These are phyloP conservation scores for Candida tammaniensis DNA, from an alignment of 805 yeast genomes.

Conservation along the genomic window DNA sequence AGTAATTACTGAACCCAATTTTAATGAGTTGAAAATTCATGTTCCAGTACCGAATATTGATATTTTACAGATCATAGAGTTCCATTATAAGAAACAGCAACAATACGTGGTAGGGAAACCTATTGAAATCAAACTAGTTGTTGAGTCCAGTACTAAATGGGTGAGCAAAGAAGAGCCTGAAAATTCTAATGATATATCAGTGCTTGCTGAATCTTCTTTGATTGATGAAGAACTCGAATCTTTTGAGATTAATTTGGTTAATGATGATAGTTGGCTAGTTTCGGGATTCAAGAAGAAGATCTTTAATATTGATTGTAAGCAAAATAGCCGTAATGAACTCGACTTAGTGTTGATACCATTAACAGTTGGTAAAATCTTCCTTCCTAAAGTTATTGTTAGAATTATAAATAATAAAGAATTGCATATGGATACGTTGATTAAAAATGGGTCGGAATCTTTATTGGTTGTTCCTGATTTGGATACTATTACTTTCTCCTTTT, in stretches of 20 bases:
- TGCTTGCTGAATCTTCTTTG: conserved; percentile 24
- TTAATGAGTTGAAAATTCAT: background rate
- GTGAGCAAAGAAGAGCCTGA: conserved; percentile 10
- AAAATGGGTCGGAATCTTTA: conserved; percentile 66
- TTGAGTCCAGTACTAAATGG: conserved; percentile 51
- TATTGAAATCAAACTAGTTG: conserved; percentile 40
- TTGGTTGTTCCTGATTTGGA: conserved; percentile 70
- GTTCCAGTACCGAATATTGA: conserved; percentile 64
- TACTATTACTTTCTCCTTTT: conserved; percentile 59
- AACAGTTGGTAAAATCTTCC: conserved; percentile 65
- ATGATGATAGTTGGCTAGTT: conserved; percentile 74
- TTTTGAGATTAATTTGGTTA: conserved; percentile 47
- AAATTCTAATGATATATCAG: conserved; percentile 9
- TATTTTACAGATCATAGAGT: conserved; percentile 57
- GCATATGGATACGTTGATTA: conserved; percentile 58
- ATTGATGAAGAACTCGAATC: conserved; percentile 16
- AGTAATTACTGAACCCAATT: background rate
- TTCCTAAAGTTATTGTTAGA: conserved; percentile 58
- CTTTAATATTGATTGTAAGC: conserved; percentile 35
- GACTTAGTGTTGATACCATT: conserved; percentile 65
- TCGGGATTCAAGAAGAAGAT: conserved; percentile 64
- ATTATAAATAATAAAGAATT: conserved; percentile 46
- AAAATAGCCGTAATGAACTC: conserved; percentile 13
- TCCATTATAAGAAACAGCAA: conserved; percentile 33
- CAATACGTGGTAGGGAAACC: conserved; percentile 65